A percentile compares a stretch with the other conserved stretches of the same genome.
phyloP scores from a whole-genome alignment of 2,329 filamentous ascomycete species.

The Catunica adiposa region DNA sequence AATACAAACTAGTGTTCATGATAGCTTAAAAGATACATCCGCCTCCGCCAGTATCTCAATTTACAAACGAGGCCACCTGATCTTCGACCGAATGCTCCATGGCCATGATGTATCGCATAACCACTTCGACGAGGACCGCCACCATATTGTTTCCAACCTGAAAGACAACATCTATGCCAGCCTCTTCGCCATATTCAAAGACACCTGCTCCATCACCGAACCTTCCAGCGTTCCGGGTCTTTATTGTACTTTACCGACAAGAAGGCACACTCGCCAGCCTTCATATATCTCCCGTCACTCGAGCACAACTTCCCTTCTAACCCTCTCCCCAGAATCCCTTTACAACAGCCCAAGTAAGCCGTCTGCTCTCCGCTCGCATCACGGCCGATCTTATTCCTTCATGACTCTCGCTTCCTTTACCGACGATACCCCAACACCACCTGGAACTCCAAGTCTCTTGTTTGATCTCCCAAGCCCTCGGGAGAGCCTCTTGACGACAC shows the following conservation, averaged over 20 bases:
- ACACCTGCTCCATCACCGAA: constrained; percentile 30
- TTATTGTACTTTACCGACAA: constrained; percentile 15
- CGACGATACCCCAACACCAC: constrained; percentile 15
- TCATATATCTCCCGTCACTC: constrained; percentile 6
- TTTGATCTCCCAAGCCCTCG: constrained; percentile 16
- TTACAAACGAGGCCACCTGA: constrained; percentile 36
- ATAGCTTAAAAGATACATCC: constrained; percentile 31
- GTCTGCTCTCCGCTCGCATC: not conserved
- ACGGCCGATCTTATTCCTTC: constrained; percentile 9
- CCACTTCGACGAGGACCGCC: constrained; percentile 19
- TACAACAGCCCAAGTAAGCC: constrained; percentile 3
- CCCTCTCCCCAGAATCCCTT: not conserved
- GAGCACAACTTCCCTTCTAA: constrained; percentile 4
- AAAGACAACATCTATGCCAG: constrained; percentile 31
- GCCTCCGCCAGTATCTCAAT: constrained; percentile 31
- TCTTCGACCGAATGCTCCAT: constrained; percentile 35
- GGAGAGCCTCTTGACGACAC: constrained; percentile 17
- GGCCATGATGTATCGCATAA: constrained; percentile 22
- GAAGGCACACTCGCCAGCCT: not conserved
- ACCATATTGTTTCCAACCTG: constrained; percentile 25
- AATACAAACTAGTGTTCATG: constrained; percentile 32
- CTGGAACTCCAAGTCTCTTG: constrained; percentile 17
- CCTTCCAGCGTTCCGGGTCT: constrained; percentile 19
- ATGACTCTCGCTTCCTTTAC: constrained; percentile 11
- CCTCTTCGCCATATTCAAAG: constrained; percentile 33